These are phyloP conservation scores for Metroxylon sagu DNA, from an alignment of 176 grass and related monocot genomes.

Conservation along the genomic window DNA sequence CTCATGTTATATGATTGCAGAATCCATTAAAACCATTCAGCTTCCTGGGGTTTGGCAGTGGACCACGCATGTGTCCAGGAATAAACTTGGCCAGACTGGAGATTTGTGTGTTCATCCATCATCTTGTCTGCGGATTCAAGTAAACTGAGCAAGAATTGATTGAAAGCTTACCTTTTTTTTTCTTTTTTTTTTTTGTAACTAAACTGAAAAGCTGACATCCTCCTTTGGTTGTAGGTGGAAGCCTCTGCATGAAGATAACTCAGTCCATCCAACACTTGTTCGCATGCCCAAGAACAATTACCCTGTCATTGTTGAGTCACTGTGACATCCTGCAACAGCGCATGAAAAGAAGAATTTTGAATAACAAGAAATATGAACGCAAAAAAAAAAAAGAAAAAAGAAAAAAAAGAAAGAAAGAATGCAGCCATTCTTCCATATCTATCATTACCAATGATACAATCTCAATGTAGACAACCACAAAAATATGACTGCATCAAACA, in stretches of 20 bases:
- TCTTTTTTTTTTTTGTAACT: too few species aligned
- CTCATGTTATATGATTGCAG: constrained; percentile 8
- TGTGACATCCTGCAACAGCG: not conserved
- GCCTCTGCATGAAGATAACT: constrained; percentile 30
- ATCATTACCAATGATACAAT: too few species aligned
- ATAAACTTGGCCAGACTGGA: constrained; percentile 54
- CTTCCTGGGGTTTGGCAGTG: constrained; percentile 58
- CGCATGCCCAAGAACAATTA: constrained; percentile 65
- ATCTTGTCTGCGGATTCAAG: constrained; percentile 46
- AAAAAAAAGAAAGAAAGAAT: too few species aligned
- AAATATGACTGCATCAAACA: too few species aligned
- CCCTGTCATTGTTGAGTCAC: constrained; percentile 24
- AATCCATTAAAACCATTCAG: constrained; percentile 33
- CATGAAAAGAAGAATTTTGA: too few species aligned
- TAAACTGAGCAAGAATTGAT: not conserved
- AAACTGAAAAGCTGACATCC: too few species aligned
- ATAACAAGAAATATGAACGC: too few species aligned
- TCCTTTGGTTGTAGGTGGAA: constrained; percentile 33
- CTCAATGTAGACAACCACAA: too few species aligned
- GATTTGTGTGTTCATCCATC: constrained; percentile 56
- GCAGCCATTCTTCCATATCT: too few species aligned
- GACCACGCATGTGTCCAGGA: constrained; percentile 53
- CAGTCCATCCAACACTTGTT: constrained; percentile 43
- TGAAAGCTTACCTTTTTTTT: not conserved
- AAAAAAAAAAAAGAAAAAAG: too few species aligned